A percentile compares a stretch with the other conserved stretches of the same genome.
Conservation (phyloP, 352 stramenopile species). For the Phytophthora sansomeana region DNA sequence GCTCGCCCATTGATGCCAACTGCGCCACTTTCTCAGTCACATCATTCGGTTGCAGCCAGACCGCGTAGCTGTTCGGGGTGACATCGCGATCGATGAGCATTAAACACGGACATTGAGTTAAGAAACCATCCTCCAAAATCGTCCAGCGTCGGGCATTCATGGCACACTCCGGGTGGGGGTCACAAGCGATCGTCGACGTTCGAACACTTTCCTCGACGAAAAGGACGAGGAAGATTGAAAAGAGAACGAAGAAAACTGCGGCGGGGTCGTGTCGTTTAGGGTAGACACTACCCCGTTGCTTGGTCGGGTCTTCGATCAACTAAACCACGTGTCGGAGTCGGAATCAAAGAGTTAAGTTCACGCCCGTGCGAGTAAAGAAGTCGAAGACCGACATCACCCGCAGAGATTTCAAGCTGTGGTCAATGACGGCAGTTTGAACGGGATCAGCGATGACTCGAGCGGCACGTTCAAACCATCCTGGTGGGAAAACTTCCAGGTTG, state of each 20-base stretch:
- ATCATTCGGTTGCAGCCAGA: constrained; percentile 12
- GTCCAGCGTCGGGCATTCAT: constrained; percentile 23
- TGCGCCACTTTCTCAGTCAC: constrained; percentile 23
- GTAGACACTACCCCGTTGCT: constrained; percentile 9
- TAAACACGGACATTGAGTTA: constrained; percentile 28
- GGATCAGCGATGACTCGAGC: constrained; percentile 27
- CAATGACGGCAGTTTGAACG: constrained; percentile 20
- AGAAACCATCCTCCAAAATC: neutral
- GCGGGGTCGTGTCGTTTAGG: constrained; percentile 14
- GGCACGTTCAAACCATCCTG: constrained; percentile 22
- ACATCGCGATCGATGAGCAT: constrained; percentile 27
- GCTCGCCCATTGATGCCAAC: constrained; percentile 14
- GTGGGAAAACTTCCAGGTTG: constrained; percentile 11
- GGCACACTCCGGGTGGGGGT: constrained; percentile 1
- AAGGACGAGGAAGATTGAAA: constrained; percentile 4
- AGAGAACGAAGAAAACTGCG: constrained; percentile 15
- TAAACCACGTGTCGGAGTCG: constrained; percentile 15
- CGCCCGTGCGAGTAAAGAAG: constrained; percentile 38
- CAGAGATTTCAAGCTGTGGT: constrained; percentile 35
- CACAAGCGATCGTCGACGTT: neutral
- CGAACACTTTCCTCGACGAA: constrained; percentile 18
- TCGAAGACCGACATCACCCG: constrained; percentile 36
- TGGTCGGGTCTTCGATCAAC: neutral
- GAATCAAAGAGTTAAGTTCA: constrained; percentile 35
- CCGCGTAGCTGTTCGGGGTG: constrained; percentile 5